phyloP scores from a whole-genome alignment of 179 eudicot species.

The Heliamphora pulchella region DNA sequence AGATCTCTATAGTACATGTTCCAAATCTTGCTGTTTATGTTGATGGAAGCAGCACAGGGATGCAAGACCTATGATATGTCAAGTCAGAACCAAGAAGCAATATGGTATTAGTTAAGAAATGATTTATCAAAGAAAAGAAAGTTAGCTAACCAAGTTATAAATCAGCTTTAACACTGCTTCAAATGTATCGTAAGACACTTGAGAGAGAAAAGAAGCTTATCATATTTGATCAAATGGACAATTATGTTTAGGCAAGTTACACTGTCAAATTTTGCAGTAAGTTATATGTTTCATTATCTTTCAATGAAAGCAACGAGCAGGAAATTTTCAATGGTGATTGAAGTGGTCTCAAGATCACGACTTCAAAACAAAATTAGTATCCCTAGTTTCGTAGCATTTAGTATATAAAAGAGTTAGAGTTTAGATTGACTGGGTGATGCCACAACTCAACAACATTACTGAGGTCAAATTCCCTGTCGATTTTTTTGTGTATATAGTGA shows the following conservation, averaged over 20 bases:
- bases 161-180: conserved; percentile 4
- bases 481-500: background rate
- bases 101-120: background rate
- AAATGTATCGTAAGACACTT: background rate
- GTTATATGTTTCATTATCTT: background rate
- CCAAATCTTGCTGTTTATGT: conserved; percentile 51
- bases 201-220: background rate
- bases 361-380: background rate
- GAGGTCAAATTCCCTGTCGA: background rate
- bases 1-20: conserved; percentile 50
- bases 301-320: conserved; percentile 6
- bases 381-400: background rate
- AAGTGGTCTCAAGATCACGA: background rate
- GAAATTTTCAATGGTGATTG: background rate
- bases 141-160: background rate
- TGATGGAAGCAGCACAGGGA: conserved; percentile 38
- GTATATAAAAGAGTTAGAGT: background rate
- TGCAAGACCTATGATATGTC: conserved; percentile 42
- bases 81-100: background rate
- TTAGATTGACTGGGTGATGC: background rate
- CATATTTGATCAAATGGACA: background rate
- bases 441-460: background rate
- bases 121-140: background rate
- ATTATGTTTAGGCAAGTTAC: background rate
- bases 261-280: background rate